Percentiles rank a stretch among this genome's conserved stretches.
Evolutionary conservation across 192 early-diverging fungal species (phyloP).

Genomic region (Gaertneriomyces sp.): DNA sequence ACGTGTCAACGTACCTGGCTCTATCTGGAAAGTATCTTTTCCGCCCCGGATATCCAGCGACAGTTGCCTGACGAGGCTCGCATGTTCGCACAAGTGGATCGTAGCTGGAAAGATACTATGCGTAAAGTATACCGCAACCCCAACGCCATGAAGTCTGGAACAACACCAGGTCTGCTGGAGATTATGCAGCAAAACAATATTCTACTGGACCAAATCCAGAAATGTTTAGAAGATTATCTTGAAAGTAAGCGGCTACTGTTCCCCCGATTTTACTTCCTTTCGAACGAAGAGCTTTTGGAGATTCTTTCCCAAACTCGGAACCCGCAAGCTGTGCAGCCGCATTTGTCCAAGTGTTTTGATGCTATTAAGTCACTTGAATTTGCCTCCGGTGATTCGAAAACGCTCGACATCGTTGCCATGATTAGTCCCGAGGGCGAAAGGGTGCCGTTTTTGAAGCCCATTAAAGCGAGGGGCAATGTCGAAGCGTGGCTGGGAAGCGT

Average conservation of each 20-base stretch:
- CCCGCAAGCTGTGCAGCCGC: constrained; percentile 62
- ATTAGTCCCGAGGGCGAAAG: constrained; percentile 55
- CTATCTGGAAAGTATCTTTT: constrained; percentile 60
- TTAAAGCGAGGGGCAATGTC: constrained; percentile 65
- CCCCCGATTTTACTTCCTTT: constrained; percentile 61
- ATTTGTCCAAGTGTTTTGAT: constrained; percentile 62
- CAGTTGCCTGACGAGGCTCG: constrained; percentile 63
- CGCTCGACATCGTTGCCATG: constrained; percentile 58
- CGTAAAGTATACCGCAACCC: constrained; percentile 54
- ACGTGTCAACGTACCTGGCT: constrained; percentile 61
- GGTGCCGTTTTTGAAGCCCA: constrained; percentile 53
- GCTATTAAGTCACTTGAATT: constrained; percentile 61
- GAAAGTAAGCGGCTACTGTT: constrained; percentile 59
- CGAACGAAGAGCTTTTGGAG: constrained; percentile 64
- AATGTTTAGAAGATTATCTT: constrained; percentile 62
- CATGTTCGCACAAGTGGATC: constrained; percentile 60
- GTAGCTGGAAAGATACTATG: constrained; percentile 63
- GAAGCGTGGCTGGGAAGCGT: constrained; percentile 61
- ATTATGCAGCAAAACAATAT: constrained; percentile 58
- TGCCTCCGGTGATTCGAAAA: constrained; percentile 51
- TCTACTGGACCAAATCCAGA: constrained; percentile 60
- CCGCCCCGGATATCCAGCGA: constrained; percentile 61
- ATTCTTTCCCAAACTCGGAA: constrained; percentile 61
- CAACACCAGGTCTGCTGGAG: constrained; percentile 54
- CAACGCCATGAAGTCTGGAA: constrained; percentile 63